Evolutionary conservation across 257 asterid genomes (phyloP).

Genomic region (Plectranthus barbatus): DNA sequence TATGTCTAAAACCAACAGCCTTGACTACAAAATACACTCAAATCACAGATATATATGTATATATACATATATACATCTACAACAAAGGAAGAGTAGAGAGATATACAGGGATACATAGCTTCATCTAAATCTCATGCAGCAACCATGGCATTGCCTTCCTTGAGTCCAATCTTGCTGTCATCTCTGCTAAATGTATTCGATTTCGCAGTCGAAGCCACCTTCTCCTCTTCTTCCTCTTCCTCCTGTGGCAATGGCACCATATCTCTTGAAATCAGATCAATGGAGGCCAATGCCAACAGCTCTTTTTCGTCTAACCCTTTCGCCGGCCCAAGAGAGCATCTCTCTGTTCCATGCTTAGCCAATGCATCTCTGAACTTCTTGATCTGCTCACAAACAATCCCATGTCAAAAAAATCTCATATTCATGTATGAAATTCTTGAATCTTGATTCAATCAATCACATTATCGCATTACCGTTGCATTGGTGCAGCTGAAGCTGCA

Average conservation of each 20-base stretch:
- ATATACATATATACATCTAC: conserved; percentile 21
- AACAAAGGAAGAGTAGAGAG: background rate
- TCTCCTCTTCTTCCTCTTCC: conserved; percentile 22
- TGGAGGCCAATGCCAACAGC: conserved; percentile 61
- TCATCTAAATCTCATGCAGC: conserved; percentile 28
- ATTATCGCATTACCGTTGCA: conserved; percentile 49
- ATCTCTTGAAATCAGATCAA: conserved; percentile 36
- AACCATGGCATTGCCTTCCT: conserved; percentile 36
- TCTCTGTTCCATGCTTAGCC: conserved; percentile 57
- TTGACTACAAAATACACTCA: conserved; percentile 20
- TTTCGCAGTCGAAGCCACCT: conserved; percentile 25
- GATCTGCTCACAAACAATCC: conserved; percentile 42
- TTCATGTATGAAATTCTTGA: background rate
- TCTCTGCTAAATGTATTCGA: conserved; percentile 22
- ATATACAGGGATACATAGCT: background rate
- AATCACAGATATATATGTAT: background rate
- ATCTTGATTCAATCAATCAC: background rate
- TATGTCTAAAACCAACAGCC: conserved; percentile 41
- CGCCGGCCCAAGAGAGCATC: conserved; percentile 53
- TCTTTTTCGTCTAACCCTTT: conserved; percentile 77
- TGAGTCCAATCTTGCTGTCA: conserved; percentile 17
- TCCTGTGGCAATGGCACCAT: conserved; percentile 3
- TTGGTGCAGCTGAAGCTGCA: conserved; percentile 95
- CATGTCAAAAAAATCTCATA: no score
- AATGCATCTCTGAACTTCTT: conserved; percentile 86